Base-by-base conservation (phyloP, 208 protist genomes). In the Acanthamoeba castellanii region DNA sequence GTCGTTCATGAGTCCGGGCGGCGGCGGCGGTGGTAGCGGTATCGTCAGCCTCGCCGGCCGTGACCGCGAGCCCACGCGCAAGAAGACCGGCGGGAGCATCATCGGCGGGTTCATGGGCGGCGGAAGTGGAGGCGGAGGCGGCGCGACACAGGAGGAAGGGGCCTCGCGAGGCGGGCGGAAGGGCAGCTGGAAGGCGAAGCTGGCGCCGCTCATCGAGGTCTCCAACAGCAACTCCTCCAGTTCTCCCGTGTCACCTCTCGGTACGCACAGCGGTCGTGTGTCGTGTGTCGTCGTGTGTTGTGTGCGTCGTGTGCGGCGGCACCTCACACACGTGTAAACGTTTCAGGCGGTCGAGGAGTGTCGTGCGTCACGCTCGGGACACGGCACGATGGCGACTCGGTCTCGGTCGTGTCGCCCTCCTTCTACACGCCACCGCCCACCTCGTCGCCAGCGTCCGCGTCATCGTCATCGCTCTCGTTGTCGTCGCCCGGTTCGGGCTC, bases 381-480 rank as follows among this genome's bases (percentile, higher is more conserved):
- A 55, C 50, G 50, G 13, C 5, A 55, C 50, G 50, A 55, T 16
- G 13, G 8, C 50, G 13, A 5, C 13, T 5, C 5, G 8, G 50
- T 55, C 50, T 5, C 5, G 5, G 42, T 50, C 20, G 20, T 81
- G 20, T 81, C 72, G 18, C 20, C 72, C 5, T 81, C 72, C 18
- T 50, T 45, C 72, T 20, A 34, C 68, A 5, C 14, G 27, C 32
- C 68, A 5, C 68, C 32, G 34, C 72, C 34, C 27, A 22, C 72
- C 42, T 81, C 72, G 34, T 81, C 72, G n/a, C 20, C 72, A 20
- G 42, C 72, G 18, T 45, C 72, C n/a, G 14, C 52, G 13, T 88
- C 81, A 52, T n/a, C 76, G 47, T 85, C 76, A 42, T 85, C 76
- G 20, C 47, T 37, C 52, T 88, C 81, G 25, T 88, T 55, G 8